Conservation (phyloP, 805 yeast genomes). For the Sugiyamaella marilandica region DNA sequence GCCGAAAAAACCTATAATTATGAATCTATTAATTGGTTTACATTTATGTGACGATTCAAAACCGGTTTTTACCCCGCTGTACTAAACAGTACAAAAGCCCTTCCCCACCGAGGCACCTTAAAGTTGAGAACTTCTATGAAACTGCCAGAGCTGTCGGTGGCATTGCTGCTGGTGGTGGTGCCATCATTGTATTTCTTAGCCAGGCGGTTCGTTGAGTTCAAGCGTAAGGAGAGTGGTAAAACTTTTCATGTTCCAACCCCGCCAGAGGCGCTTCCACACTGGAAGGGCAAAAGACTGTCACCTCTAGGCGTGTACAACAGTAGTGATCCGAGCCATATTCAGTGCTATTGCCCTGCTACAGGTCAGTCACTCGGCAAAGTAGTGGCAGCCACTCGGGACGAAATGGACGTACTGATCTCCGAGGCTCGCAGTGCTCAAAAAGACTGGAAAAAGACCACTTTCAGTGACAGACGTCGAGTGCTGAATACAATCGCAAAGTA, state of each 20-base stretch:
- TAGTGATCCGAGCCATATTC: conserved; percentile 63
- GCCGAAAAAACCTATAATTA: too few relatives aligned
- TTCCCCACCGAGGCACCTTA: too few relatives aligned
- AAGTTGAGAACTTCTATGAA: not conserved
- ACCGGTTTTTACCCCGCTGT: too few relatives aligned
- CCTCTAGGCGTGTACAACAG: conserved; percentile 55
- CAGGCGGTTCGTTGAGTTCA: not conserved
- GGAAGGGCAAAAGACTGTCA: conserved; percentile 81
- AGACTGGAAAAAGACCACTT: conserved; percentile 48
- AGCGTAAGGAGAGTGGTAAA: conserved; percentile 10
- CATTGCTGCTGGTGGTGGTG: conserved; percentile 8
- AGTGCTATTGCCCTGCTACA: conserved; percentile 93
- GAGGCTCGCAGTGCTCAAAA: conserved; percentile 52
- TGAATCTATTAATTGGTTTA: too few relatives aligned
- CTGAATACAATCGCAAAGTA: conserved; percentile 66
- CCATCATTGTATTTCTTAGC: conserved; percentile 7
- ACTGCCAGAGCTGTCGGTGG: conserved; percentile 10
- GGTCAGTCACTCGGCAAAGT: conserved; percentile 81
- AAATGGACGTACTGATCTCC: conserved; percentile 63
- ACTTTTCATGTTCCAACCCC: conserved; percentile 48
- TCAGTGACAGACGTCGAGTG: conserved; percentile 64
- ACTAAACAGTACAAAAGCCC: too few relatives aligned
- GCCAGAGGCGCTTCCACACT: conserved; percentile 76
- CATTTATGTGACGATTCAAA: too few relatives aligned
- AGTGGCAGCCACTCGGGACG: conserved; percentile 56